Conservation (phyloP, 2,329 filamentous ascomycete genomes). For the Elsinoe batatas region DNA sequence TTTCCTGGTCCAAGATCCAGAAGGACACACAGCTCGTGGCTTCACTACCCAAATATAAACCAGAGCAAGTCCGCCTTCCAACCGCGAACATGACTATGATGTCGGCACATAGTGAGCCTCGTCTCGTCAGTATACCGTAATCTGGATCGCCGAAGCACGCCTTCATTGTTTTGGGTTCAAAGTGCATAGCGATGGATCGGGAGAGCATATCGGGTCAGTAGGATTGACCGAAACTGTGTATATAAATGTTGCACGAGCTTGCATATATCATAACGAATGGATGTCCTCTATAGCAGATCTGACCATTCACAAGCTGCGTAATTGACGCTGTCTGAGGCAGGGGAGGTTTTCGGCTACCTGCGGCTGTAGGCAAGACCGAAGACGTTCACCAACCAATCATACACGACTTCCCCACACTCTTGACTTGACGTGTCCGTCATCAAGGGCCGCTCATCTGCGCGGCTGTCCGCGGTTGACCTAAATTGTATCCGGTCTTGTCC, state of each 20-base stretch:
- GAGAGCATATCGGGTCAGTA: not conserved
- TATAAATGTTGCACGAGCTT: no score
- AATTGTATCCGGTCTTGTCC: constrained; percentile 2
- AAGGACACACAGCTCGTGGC: constrained; percentile 22
- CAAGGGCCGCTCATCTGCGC: not conserved
- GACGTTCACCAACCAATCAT: not conserved
- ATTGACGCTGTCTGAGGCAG: not conserved
- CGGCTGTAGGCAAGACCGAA: not conserved
- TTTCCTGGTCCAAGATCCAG: constrained; percentile 43
- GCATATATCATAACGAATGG: not conserved
- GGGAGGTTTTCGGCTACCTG: not conserved
- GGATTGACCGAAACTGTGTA: not conserved
- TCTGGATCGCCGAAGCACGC: not conserved
- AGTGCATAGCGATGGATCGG: not conserved
- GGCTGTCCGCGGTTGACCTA: not conserved
- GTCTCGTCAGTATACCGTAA: constrained; percentile 1
- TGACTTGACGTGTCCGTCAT: not conserved
- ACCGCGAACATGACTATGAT: not conserved
- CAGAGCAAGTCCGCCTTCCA: not conserved
- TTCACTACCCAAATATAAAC: not conserved
- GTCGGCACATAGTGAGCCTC: not conserved
- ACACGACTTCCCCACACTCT: not conserved
- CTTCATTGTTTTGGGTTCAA: not conserved
- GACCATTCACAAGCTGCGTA: not conserved
- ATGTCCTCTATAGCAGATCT: not conserved